Evolutionary conservation across 345 rosid species (phyloP), one percentile per base, ranked within the genome.

Genomic region (Geranium brycei): DNA sequence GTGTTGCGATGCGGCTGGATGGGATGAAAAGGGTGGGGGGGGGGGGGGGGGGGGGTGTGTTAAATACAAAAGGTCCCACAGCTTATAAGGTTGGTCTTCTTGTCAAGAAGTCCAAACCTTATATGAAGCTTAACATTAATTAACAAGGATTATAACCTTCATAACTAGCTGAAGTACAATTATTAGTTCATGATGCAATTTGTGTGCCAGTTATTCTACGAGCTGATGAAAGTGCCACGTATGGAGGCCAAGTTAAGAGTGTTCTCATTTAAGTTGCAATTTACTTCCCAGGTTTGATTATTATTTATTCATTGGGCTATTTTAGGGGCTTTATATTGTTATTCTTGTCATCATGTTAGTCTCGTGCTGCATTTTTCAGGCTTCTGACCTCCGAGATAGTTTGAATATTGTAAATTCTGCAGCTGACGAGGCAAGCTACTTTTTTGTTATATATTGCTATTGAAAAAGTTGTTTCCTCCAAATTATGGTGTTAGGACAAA

Each of bases 231-330:
- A 76, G 91, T 82, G 69, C 96, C 91, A 57, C 84, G 96, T 40
- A 82, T 83, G 14, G 91, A 89, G 80, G 81, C 86, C 59, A 89
- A 89, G 82, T 77, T 89, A 63, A 81, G 93, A 71, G 93, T 89
- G 69, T 84, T 84, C 78, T 86, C 88, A 7, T 89, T 73, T 78
- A 89, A 86, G 77, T 72, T 81, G 41, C 89, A 86, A 68, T 89
- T 89, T 64, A 75, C 68, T 68, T 65, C 84, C 59, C 93, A 86
- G 87, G 92, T 84, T 66, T 59, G 83, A 71, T 72, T 69, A 58
- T 51, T 65, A 59, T 38, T 57, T 58, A 19, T 61, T 53, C 60
- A 19, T 18, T 57, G 30, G 40, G 65, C 61, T 71, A 64, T 60
- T 69, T 28, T 62, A 10, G 2, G 17, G 64, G 71, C 68, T 73